A percentile compares a stretch with the other conserved stretches of the same genome.
Conservation (phyloP, 2,329 filamentous ascomycete species). For the Tolypocladium capitatum region DNA sequence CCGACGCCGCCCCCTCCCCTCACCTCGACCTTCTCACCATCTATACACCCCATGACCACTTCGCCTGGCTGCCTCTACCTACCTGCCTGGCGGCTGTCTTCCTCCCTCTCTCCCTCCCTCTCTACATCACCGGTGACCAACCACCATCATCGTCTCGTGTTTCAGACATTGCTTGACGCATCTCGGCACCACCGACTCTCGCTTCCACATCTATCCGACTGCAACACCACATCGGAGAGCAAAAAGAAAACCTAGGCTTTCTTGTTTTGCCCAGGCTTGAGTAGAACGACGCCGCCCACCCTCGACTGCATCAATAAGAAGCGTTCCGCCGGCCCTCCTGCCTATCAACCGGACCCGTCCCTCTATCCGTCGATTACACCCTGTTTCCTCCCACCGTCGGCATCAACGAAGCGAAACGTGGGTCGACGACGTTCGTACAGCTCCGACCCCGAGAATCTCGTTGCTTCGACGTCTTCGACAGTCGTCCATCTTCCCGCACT, state of each 20-base stretch:
- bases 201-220: background rate
- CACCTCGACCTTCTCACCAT: background rate
- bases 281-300: background rate
- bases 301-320: background rate
- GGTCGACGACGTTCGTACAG: background rate
- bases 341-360: background rate
- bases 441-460: too few species aligned
- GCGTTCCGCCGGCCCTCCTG: background rate
- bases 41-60: background rate
- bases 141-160: slow-evolving; percentile 1
- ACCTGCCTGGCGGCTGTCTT: background rate
- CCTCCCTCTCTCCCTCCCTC: background rate
- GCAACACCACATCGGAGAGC: background rate
- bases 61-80: background rate
- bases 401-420: background rate
- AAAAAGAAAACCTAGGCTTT: slow-evolving; percentile 1
- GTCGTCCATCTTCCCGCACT: background rate
- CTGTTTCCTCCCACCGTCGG: background rate
- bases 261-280: slow-evolving; percentile 1
- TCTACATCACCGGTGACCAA: background rate
- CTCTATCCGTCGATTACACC: background rate
- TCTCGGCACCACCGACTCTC: background rate
- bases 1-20: background rate
- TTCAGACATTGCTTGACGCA: slow-evolving; percentile 2
- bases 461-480: background rate